Conservation (phyloP, 2,329 filamentous ascomycete genomes). For the Trichoderma atroviride region DNA sequence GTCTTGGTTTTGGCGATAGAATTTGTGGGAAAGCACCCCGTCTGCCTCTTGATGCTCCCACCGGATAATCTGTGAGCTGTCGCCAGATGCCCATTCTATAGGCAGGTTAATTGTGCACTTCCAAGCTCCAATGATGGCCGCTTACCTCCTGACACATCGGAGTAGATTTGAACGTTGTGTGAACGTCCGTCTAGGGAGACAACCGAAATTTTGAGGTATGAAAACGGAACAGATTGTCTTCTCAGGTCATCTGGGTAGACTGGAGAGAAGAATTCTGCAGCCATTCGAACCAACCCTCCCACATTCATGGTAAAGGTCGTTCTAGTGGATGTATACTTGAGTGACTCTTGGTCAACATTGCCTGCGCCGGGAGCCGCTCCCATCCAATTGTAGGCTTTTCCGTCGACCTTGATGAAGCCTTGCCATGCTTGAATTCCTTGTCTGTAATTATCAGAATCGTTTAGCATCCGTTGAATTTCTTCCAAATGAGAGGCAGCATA, state of each 20-base stretch:
- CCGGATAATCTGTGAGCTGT: conserved; percentile 56
- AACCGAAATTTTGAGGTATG: conserved; percentile 68
- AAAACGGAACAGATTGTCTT: conserved; percentile 69
- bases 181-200: conserved; percentile 61
- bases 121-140: not conserved
- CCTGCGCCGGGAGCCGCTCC: conserved; percentile 55
- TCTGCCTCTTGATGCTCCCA: conserved; percentile 61
- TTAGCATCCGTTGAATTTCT: conserved; percentile 30
- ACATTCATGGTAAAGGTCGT: conserved; percentile 71
- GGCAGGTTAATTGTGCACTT: conserved; percentile 7
- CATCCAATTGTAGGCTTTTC: conserved; percentile 67
- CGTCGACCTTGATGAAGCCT: conserved; percentile 71
- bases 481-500: not conserved
- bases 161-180: conserved; percentile 71
- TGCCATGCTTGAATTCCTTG: conserved; percentile 61
- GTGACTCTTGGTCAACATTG: conserved; percentile 61
- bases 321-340: conserved; percentile 71
- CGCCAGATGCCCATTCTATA: conserved; percentile 71
- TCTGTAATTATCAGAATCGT: conserved; percentile 35
- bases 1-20: conserved; percentile 62
- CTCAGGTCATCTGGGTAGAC: conserved; percentile 67
- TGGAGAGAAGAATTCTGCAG: conserved; percentile 70
- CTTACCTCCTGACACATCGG: conserved; percentile 61
- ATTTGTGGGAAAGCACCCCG: conserved; percentile 65
- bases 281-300: conserved; percentile 62